Evolutionary conservation across 257 asterid genomes (phyloP), one percentile per base, ranked within the genome.

Genomic region (Paraleonurus japonicus): DNA sequence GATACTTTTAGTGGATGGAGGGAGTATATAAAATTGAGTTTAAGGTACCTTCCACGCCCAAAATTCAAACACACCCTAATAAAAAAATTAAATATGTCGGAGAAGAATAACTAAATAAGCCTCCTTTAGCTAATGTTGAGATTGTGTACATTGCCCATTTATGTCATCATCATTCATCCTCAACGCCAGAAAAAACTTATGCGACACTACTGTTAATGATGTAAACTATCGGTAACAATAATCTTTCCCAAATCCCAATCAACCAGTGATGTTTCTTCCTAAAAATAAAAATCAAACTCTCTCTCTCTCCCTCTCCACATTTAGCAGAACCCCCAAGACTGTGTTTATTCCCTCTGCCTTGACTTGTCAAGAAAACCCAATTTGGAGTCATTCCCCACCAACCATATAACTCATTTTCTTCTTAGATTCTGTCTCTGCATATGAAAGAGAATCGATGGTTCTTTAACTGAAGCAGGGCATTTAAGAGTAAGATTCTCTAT

Each of bases 391-490:
- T 70, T 37, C 47, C 3, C 23, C 15, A 7, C 10, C 45, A 61
- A 30, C 24, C 67, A 61, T 61, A 17, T 32, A 7, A 16, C 43
- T 2, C 22, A 10, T 20, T 58, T 59, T 59, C 32, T 17, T 61
- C 16, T 32, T 61, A 16, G 47, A 33, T 61, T 61, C 48, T 33
- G 1, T 59, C 41, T 7, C 39, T 54, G 30, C 28, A 51, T 55
- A 19, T 65, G 53, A 19, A 41, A 60, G 24, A 74, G 69, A 66
- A 74, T 74, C 78, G 43, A 59, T 13, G 65, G 0, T 28, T 59
- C 32, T 59, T 28, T 27, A 28, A 59, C 65, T 59, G 65, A 51
- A 30, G 63, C 41, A 23, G 30, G 30, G 47, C 9, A 1, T 37
- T 17, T 43, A 22, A 9, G 32, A 33, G 72, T 69, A 62, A 55